Evolutionary conservation across 176 grass and related monocot species (phyloP).

Genomic region (Triticum monococcum): DNA sequence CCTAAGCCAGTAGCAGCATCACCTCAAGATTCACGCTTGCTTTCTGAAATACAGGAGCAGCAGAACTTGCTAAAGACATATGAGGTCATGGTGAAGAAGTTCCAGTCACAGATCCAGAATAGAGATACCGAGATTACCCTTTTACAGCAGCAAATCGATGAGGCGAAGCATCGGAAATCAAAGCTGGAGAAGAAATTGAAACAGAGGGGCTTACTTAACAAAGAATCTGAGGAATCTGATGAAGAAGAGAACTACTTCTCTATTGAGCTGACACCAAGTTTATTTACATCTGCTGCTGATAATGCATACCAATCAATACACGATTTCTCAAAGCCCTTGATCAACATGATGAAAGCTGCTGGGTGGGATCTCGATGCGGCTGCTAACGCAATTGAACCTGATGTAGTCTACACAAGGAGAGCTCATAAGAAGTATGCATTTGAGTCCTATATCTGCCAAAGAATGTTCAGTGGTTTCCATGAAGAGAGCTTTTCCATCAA

Average conservation of each 20-base stretch:
- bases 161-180: constrained; percentile 70
- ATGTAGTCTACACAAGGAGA: constrained; percentile 62
- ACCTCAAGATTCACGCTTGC: constrained; percentile 79
- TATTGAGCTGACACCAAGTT: constrained; percentile 82
- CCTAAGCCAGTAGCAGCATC: constrained; percentile 72
- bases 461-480: constrained; percentile 89
- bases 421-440: constrained; percentile 96
- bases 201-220: constrained; percentile 78
- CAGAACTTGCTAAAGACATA: constrained; percentile 91
- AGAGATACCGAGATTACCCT: constrained; percentile 76
- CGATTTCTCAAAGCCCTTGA: constrained; percentile 89
- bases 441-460: constrained; percentile 88
- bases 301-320: constrained; percentile 85
- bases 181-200: constrained; percentile 98
- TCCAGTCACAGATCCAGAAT: constrained; percentile 89
- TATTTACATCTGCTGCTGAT: constrained; percentile 83
- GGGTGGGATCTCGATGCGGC: constrained; percentile 95
- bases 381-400: constrained; percentile 75
- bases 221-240: constrained; percentile 74
- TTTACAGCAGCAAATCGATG: constrained; percentile 78
- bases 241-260: constrained; percentile 95
- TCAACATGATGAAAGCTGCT: constrained; percentile 99
- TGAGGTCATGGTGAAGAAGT: constrained; percentile 97
- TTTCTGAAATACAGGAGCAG: constrained; percentile 93
- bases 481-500: constrained; percentile 82